A percentile compares a stretch with the other conserved stretches of the same genome.
Evolutionary conservation across 1,284 basidiomycete species (phyloP).

Genomic region (Schizopora paradoxa): DNA sequence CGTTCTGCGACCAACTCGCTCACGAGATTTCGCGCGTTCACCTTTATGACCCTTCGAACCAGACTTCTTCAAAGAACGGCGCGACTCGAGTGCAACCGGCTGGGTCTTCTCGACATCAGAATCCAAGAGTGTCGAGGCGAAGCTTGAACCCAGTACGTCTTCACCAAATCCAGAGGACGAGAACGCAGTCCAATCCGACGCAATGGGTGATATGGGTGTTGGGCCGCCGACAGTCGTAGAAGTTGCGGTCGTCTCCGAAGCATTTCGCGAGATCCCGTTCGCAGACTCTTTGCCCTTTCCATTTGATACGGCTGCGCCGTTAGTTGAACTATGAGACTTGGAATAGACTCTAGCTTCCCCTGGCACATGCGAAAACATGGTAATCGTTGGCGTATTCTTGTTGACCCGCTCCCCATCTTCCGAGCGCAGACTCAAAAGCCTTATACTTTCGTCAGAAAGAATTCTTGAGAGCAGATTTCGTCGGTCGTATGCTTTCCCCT

Average conservation of each 20-base stretch:
- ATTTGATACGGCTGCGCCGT: conserved; percentile 1
- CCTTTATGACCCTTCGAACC: neutral
- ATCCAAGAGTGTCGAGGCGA: conserved; percentile 53
- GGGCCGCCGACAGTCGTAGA: conserved; percentile 16
- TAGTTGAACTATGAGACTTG: too few species aligned
- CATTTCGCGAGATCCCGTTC: conserved; percentile 8
- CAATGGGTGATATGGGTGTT: conserved; percentile 17
- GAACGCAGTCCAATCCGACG: conserved; percentile 41
- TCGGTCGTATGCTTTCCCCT: conserved; percentile 13
- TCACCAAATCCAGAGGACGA: conserved; percentile 59
- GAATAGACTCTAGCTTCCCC: conserved; percentile 5
- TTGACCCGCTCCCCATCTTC: conserved; percentile 19
- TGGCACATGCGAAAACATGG: conserved; percentile 12
- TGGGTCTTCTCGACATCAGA: conserved; percentile 55
- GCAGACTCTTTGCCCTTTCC: conserved; percentile 11
- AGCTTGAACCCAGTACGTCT: conserved; percentile 35
- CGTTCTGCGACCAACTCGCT: neutral
- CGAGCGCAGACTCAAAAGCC: conserved; percentile 29
- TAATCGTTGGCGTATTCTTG: conserved; percentile 17
- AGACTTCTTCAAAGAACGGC: conserved; percentile 29
- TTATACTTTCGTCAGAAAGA: conserved; percentile 64
- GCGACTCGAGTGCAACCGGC: conserved; percentile 30
- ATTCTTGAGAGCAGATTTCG: conserved; percentile 32
- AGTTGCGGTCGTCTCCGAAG: conserved; percentile 8
- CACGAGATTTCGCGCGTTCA: conserved; percentile 22